Base-by-base conservation (phyloP, 2,329 filamentous ascomycete genomes). In the Xenoacremonium recifei region DNA sequence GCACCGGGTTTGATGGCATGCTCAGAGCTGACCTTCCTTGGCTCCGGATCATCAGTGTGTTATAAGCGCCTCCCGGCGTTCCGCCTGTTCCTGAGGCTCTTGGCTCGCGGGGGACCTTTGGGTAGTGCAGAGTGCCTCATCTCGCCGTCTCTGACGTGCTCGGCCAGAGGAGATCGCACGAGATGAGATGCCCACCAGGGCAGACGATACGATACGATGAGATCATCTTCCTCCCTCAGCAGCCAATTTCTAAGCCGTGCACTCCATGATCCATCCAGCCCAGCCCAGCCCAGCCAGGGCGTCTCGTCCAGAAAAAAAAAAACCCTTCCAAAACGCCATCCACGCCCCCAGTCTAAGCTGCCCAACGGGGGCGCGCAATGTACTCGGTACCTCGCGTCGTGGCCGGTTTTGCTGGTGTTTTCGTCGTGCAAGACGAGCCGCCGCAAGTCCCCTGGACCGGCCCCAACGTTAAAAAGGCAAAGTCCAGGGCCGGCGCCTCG, bases 351-450 rank as follows among this genome's bases (percentile, higher is more conserved):
- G 29, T 32, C 29, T n/a, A n/a, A 16, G 10, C 29, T 6, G 6
- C 10, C 6, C 29, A 27, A 27, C 29, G 29, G 29, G 15, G 30
- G 12, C 18, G 29, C 37, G 30, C 20, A 44, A 50, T 25, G 43
- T 49, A 52, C 32, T 47, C 37, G 44, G 41, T 51, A 55, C 52
- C 45, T 54, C n/a, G 41, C 55, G 55, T 53, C 53, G 58, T 53
- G 55, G 55, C 55, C 53, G 55, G 47, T 27, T 27, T 27, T 27
- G 23, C 9, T 27, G 13, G 23, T 27, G 23, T 27, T 27, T 27
- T 27, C 9, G 23, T 27, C 23, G 23, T n/a, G n/a, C n/a, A n/a
- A n/a, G n/a, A n/a, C n/a, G n/a, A 55, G 52, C 51, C 35, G 50
- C 47, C 44, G 46, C 47, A 54, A 30, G 55, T 57, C 47, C 46